Conservation (phyloP, 163 green algal species). For the Chloromonas sp. region DNA sequence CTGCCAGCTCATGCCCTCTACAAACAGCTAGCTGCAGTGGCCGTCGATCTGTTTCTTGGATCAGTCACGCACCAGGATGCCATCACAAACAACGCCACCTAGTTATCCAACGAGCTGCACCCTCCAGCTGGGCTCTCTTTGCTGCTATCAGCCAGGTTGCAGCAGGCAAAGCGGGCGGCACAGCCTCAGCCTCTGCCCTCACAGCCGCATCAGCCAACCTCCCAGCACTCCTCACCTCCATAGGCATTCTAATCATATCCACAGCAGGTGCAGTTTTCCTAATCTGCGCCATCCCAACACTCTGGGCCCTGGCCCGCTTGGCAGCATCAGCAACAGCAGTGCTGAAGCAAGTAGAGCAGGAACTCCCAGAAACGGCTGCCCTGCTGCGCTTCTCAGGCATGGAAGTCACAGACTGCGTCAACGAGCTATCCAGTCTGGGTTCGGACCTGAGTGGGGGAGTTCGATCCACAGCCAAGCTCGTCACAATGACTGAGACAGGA, state of each 20-base stretch:
- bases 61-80: no score
- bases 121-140: no score
- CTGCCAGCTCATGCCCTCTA: no score
- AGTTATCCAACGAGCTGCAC: no score
- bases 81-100: no score
- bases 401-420: constrained; percentile 48
- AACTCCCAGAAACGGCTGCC: constrained; percentile 52
- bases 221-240: neutral
- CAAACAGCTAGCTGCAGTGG: no score
- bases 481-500: neutral
- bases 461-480: neutral
- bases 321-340: neutral
- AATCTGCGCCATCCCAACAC: neutral
- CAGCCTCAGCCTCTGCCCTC: no score
- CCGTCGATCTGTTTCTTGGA: no score
- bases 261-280: neutral
- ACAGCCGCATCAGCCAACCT: neutral
- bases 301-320: neutral
- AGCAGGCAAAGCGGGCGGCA: no score
- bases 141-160: no score
- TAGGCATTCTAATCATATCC: neutral
- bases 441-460: constrained; percentile 5
- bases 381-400: constrained; percentile 50
- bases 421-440: constrained; percentile 40
- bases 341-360: constrained; percentile 18